Evolutionary conservation across 2,329 filamentous ascomycete species (phyloP).

Genomic region (Sarocladium strictum): DNA sequence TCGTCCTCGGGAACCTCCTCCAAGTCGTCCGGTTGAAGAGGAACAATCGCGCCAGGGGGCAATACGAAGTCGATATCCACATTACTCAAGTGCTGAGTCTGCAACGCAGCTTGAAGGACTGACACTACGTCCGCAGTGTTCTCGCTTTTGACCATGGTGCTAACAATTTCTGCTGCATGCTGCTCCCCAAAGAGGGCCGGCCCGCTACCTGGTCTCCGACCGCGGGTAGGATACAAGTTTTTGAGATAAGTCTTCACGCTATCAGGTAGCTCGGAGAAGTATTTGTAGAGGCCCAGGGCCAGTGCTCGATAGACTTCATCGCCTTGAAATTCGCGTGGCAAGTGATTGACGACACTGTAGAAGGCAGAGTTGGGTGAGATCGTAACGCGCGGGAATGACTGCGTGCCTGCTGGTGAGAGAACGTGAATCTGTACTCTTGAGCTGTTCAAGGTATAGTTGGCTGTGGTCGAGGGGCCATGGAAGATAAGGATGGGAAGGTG

Average conservation of each 20-base stretch:
- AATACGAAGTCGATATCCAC: slow-evolving; percentile 84
- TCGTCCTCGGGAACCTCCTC: slow-evolving; percentile 57
- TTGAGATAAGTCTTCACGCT: slow-evolving; percentile 67
- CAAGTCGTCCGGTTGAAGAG: slow-evolving; percentile 52
- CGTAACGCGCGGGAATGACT: slow-evolving; percentile 84
- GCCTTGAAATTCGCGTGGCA: slow-evolving; percentile 90
- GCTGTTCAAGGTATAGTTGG: slow-evolving; percentile 79
- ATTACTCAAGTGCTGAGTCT: slow-evolving; percentile 77
- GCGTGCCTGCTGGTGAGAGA: slow-evolving; percentile 81
- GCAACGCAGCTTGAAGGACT: slow-evolving; percentile 68
- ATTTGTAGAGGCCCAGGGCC: slow-evolving; percentile 89
- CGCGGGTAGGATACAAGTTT: slow-evolving; percentile 48
- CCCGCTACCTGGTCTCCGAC: slow-evolving; percentile 55
- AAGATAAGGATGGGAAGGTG: slow-evolving; percentile 82
- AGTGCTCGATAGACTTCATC: slow-evolving; percentile 88
- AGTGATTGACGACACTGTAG: slow-evolving; percentile 81
- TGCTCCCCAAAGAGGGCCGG: slow-evolving; percentile 78
- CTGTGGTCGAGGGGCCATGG: slow-evolving; percentile 84
- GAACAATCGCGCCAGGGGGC: slow-evolving; percentile 69
- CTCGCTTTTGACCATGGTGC: slow-evolving; percentile 76
- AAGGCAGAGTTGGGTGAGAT: slow-evolving; percentile 89
- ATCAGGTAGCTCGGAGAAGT: slow-evolving; percentile 81
- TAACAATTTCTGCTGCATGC: slow-evolving; percentile 86
- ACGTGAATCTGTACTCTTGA: slow-evolving; percentile 94
- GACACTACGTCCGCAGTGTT: slow-evolving; percentile 67